These are phyloP conservation scores for Urochloa ruziziensis DNA, from an alignment of 176 grass and related monocot genomes.

Conservation along the genomic window DNA sequence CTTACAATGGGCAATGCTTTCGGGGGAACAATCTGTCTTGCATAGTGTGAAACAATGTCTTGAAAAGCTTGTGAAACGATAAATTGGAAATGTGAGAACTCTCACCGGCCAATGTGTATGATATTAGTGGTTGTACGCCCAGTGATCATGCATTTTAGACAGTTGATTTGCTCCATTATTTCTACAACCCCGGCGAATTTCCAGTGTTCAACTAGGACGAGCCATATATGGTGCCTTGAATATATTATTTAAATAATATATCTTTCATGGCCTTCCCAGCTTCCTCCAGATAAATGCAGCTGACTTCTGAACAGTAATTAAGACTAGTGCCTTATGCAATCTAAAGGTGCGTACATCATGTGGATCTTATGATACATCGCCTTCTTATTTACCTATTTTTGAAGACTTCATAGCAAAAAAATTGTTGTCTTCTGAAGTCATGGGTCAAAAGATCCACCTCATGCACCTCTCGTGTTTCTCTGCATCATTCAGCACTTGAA, in stretches of 20 bases:
- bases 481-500: not conserved
- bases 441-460: not conserved
- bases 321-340: not conserved
- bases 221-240: too few species aligned
- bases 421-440: not conserved
- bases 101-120: not conserved
- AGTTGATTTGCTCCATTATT: too few species aligned
- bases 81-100: not conserved
- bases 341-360: not conserved
- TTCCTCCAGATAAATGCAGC: not conserved
- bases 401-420: not conserved
- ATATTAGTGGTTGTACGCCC: too few species aligned
- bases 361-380: not conserved
- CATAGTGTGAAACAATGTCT: not conserved
- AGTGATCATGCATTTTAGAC: too few species aligned
- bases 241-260: too few species aligned
- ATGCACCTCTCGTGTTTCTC: not conserved
- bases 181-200: too few species aligned
- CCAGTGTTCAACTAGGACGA: not conserved
- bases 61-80: not conserved
- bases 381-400: not conserved
- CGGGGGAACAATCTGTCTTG: not conserved
- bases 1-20: too few species aligned
- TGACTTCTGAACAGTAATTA: not conserved
- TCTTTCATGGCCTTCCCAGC: not conserved